Evolutionary conservation across 352 stramenopile genomes (phyloP), one percentile per base, ranked within the genome.

Genomic region (Phytophthora uliginosa): DNA sequence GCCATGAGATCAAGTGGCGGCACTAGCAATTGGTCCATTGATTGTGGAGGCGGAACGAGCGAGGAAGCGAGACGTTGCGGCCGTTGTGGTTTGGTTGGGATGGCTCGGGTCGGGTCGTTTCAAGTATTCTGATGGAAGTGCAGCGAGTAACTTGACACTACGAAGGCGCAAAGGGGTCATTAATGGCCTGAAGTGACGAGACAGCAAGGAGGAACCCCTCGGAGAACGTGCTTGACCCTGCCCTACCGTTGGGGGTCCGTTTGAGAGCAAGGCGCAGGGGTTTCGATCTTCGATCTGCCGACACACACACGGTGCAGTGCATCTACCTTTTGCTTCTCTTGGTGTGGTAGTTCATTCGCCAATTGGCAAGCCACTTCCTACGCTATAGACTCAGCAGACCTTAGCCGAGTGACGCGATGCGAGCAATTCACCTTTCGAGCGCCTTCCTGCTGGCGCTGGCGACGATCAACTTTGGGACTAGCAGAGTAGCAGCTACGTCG

Each of bases 1-100:
- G 87, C 20, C 86, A 97, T 74, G 86, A 84, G 60, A 78, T 77
- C 65, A 76, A 82, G 62, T 97, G 90, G 88, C 76, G 83, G 22
- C 88, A 97, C 62, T 84, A 69, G n/a, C 9, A 65, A 47, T 26
- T 42, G 33, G 10, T 4, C 10, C 24, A 71, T 62, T 52, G 45
- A 57, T 45, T n/a, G 38, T 45, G 47, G 54, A 42, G 42, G 20
- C n/a, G 17, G 58, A 75, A 71, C 4, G 34, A 75, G 59, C 34
- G 22, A 57, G 45, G 51, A 70, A 71, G 52, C 18, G 71, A 45
- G 65, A 69, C 66, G 71, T 67, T 75, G 62, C 40, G 22, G 13
- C 53, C n/a, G 58, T 57, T 66, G 26, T 22, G 52, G n/a, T 31
- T 31, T 31, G 36, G 38, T 63, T 76, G 67, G 33, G 63, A 77